Percentiles rank a stretch among this genome's conserved stretches.
Conservation (phyloP, 1,284 basidiomycete genomes). For the Phellinidium pouzarii region DNA sequence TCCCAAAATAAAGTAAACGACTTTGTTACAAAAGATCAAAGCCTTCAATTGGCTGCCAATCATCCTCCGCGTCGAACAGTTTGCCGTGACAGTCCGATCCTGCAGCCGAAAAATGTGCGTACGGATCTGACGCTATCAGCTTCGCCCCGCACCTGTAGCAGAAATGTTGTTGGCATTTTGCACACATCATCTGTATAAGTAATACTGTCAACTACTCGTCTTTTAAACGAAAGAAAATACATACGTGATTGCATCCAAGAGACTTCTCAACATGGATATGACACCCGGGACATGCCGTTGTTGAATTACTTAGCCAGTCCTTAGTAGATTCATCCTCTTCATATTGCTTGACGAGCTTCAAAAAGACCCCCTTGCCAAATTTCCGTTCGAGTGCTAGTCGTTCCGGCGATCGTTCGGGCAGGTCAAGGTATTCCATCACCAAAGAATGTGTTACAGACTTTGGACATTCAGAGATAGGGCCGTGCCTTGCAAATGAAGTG, state of each 20-base stretch:
- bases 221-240: slow-evolving; percentile 22
- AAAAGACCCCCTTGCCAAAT: slow-evolving; percentile 54
- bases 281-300: slow-evolving; percentile 69
- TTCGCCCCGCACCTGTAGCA: slow-evolving; percentile 68
- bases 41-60: slow-evolving; percentile 47
- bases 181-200: slow-evolving; percentile 59
- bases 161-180: slow-evolving; percentile 63
- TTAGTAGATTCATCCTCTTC: slow-evolving; percentile 62
- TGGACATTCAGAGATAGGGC: slow-evolving; percentile 58
- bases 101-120: slow-evolving; percentile 58
- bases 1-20: neutral
- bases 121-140: slow-evolving; percentile 48
- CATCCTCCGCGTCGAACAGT: slow-evolving; percentile 56
- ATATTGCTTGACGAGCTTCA: slow-evolving; percentile 48
- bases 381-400: slow-evolving; percentile 48
- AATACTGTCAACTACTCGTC: neutral
- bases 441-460: slow-evolving; percentile 55
- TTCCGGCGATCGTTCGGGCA: slow-evolving; percentile 41
- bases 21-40: slow-evolving; percentile 28
- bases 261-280: slow-evolving; percentile 65
- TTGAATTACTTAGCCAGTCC: slow-evolving; percentile 55
- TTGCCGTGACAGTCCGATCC: slow-evolving; percentile 54
- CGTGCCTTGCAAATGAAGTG: slow-evolving; percentile 48
- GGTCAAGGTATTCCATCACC: slow-evolving; percentile 54
- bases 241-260: slow-evolving; percentile 69